Evolutionary conservation across 495 filamentous ascomycete species (phyloP), one percentile per base, ranked within the genome.

Genomic region (Penicillium cosmopolitanum): DNA sequence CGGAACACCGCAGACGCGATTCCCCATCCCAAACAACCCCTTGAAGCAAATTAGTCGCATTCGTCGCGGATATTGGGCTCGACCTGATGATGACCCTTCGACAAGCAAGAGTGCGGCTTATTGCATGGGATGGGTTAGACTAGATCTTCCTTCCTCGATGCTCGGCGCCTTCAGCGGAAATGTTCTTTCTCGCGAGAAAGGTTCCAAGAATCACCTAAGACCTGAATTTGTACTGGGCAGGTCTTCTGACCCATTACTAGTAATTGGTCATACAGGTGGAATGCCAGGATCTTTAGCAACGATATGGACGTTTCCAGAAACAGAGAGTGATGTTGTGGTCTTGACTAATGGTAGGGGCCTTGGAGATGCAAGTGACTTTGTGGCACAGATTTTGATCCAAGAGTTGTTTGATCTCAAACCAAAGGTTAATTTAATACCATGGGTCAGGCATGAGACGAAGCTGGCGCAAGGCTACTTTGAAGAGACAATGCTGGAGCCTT

Each of bases 331-430:
- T 13, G 52, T 67, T 10, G 55, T 61, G 8, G 54, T 52, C 12
- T 33, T 64, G 44, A 51, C 58, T 15, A 67, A 67, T 55, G 55
- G 54, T 8, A 43, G 58, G 34, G 55, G 40, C 23, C 55, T 55
- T 38, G 61, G 61, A 19, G 65, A 67, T 40, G 65, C 61, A 7
- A 58, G 50, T 34, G 65, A 67, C 21, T 62, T 57, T 35, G 50
- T 51, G 12, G 58, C 61, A 6, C 65, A 61, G 46, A 21, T 62
- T 8, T 36, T 67, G 46, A 51, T 62, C 6, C 65, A 67, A 42
- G 51, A 55, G 5, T 57, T 67, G 11, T 64, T 67, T 35, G 62
- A 60, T 10, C 42, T 62, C 51, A 56, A 50, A 33, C 65, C 65
- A 5, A 19, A 1, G 13, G 44, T 64, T n/a, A 57, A 61, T 34